Evolutionary conservation across 805 yeast genomes (phyloP).

Genomic region (Ogataea corticis): DNA sequence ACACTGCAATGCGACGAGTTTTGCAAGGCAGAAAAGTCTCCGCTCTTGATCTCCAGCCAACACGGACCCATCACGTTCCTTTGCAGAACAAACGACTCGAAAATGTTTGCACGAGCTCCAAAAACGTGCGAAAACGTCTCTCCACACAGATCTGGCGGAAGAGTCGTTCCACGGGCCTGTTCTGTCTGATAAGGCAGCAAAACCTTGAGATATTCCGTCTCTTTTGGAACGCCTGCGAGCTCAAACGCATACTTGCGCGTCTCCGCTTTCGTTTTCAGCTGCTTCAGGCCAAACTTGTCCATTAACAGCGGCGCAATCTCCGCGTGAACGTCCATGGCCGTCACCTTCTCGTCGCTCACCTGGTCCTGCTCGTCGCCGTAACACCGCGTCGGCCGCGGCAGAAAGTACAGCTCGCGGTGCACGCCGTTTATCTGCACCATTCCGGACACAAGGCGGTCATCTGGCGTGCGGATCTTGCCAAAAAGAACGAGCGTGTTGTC

Average conservation of each 20-base stretch:
- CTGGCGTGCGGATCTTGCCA: constrained; percentile 71
- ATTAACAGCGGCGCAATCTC: constrained; percentile 71
- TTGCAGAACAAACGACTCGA: constrained; percentile 84
- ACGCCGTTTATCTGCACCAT: constrained; percentile 74
- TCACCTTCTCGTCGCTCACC: constrained; percentile 32
- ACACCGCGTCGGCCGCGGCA: constrained; percentile 55
- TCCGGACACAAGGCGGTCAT: constrained; percentile 64
- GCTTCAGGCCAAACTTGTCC: constrained; percentile 60
- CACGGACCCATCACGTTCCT: constrained; percentile 95
- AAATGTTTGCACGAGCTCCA: constrained; percentile 71
- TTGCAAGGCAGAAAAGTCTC: constrained; percentile 56
- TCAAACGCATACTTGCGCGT: constrained; percentile 87
- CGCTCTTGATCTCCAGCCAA: constrained; percentile 78
- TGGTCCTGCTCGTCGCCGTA: constrained; percentile 24
- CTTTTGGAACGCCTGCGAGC: constrained; percentile 72
- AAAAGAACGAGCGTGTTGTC: constrained; percentile 68
- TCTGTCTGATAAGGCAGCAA: constrained; percentile 73
- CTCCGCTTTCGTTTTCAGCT: constrained; percentile 69
- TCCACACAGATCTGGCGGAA: constrained; percentile 70
- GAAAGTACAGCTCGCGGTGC: constrained; percentile 69
- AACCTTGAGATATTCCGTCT: constrained; percentile 77
- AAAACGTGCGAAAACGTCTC: constrained; percentile 76
- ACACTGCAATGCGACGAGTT: constrained; percentile 78
- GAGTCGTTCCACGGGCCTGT: constrained; percentile 43
- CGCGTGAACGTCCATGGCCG: constrained; percentile 68